phyloP scores from a whole-genome alignment of 306 rosid species.

The Casuarina equisetifolia region DNA sequence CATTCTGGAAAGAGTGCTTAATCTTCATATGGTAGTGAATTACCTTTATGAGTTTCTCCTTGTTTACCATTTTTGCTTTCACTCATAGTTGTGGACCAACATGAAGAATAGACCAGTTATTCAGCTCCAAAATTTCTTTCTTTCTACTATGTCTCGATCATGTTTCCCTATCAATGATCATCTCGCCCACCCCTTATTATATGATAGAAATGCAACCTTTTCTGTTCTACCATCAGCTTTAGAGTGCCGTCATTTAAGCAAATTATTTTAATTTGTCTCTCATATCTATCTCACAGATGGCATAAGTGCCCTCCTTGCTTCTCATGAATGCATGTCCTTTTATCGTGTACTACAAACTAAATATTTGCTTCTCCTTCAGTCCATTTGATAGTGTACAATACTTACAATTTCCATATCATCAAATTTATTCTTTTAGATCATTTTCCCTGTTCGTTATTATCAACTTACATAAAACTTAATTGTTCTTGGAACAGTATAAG shows the following conservation, averaged over 20 bases:
- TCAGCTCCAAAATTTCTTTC: constrained; percentile 7
- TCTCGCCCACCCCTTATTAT: not conserved
- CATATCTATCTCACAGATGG: constrained; percentile 4
- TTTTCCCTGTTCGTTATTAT: not conserved
- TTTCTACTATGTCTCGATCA: not conserved
- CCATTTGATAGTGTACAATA: not conserved
- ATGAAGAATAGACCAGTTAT: constrained; percentile 10
- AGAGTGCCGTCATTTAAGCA: not conserved
- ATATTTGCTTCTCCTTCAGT: not conserved
- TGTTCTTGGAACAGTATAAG: not conserved
- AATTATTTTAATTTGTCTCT: not conserved
- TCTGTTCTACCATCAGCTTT: not conserved
- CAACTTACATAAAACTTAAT: not conserved
- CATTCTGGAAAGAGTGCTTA: not conserved
- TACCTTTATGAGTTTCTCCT: constrained; percentile 7
- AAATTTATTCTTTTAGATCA: not conserved
- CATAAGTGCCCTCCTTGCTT: constrained; percentile 7
- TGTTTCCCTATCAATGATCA: not conserved
- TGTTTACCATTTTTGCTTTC: not conserved
- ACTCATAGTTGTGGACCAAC: not conserved
- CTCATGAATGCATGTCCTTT: constrained; percentile 16
- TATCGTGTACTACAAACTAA: not conserved
- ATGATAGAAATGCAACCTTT: not conserved
- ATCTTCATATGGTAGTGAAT: constrained; percentile 7
- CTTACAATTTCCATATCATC: not conserved